Conservation (phyloP, 805 yeast species). For the Ogataea angusta region DNA sequence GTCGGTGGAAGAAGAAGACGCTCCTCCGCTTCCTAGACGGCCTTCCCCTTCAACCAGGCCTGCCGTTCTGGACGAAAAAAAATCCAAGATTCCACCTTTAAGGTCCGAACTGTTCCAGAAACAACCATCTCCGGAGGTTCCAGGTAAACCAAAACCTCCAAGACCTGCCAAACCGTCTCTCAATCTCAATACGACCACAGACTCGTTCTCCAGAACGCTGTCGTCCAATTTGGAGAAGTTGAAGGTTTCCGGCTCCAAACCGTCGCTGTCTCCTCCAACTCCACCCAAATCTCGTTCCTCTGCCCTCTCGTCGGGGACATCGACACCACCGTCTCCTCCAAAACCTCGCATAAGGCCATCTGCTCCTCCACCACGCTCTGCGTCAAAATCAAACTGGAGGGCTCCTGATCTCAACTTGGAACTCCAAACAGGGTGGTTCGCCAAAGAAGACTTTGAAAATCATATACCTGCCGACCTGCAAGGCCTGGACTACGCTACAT, state of each 20-base stretch:
- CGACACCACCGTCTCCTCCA: slow-evolving; percentile 15
- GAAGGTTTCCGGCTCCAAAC: slow-evolving; percentile 3
- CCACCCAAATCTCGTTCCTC: slow-evolving; percentile 36
- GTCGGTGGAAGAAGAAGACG: not conserved
- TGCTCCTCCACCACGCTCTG: slow-evolving; percentile 15
- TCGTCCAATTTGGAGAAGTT: slow-evolving; percentile 9
- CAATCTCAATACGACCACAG: not conserved
- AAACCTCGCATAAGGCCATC: slow-evolving; percentile 12
- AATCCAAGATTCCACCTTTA: not conserved
- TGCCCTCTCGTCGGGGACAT: slow-evolving; percentile 9
- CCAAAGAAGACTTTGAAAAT: slow-evolving; percentile 25
- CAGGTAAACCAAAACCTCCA: slow-evolving; percentile 24
- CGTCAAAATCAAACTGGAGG: slow-evolving; percentile 25
- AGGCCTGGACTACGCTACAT: slow-evolving; percentile 35
- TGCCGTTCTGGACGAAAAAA: not conserved
- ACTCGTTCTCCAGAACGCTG: slow-evolving; percentile 1
- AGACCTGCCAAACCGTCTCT: slow-evolving; percentile 17
- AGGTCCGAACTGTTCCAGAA: not conserved
- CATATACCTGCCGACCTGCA: slow-evolving; percentile 38
- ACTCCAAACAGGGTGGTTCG: slow-evolving; percentile 46
- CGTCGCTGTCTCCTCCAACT: slow-evolving; percentile 9
- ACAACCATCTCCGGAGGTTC: not conserved
- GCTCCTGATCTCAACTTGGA: slow-evolving; percentile 42
- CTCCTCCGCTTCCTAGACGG: not conserved
- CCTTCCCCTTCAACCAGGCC: not conserved